These are phyloP conservation scores for Leptoxyphium fumago DNA, from an alignment of 2,329 filamentous ascomycete species.

Conservation along the genomic window DNA sequence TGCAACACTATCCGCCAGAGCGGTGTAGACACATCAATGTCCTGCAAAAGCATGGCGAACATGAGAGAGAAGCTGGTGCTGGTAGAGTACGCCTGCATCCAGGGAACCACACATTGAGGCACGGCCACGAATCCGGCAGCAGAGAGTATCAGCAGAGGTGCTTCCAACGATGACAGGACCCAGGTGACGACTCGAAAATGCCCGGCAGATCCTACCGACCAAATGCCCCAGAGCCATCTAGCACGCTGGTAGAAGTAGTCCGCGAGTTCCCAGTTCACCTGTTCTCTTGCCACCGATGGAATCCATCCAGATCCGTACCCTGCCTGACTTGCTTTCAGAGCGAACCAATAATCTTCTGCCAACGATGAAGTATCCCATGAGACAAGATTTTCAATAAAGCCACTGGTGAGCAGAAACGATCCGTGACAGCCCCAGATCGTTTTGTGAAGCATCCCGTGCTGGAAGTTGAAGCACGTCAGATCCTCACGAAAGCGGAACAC, in stretches of 20 bases:
- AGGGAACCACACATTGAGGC: background rate
- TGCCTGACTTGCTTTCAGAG: background rate
- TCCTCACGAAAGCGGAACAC: constrained; percentile 3
- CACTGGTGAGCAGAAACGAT: constrained; percentile 1
- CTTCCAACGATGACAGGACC: constrained; percentile 1
- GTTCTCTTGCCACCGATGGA: constrained; percentile 1
- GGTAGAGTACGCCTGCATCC: background rate
- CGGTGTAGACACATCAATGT: background rate
- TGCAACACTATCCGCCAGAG: background rate
- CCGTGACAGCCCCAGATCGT: constrained; percentile 3
- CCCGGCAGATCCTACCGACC: background rate
- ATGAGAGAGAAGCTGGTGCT: background rate
- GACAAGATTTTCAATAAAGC: background rate
- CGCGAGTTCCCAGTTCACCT: background rate
- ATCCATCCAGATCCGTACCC: constrained; percentile 1
- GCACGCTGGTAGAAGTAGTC: constrained; percentile 2
- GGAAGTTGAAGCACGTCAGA: constrained; percentile 1
- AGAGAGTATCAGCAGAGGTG: background rate
- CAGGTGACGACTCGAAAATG: constrained; percentile 1
- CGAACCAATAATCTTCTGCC: constrained; percentile 3
- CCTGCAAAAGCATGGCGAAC: background rate
- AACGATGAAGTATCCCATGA: constrained; percentile 2
- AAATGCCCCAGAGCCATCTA: constrained; percentile 1
- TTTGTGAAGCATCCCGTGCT: constrained; percentile 1
- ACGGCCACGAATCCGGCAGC: background rate